Percentiles rank a stretch among this genome's conserved stretches.
These are phyloP conservation scores for Trichoderma cornu-damae DNA, from an alignment of 2,329 filamentous ascomycete species.

Conservation along the genomic window DNA sequence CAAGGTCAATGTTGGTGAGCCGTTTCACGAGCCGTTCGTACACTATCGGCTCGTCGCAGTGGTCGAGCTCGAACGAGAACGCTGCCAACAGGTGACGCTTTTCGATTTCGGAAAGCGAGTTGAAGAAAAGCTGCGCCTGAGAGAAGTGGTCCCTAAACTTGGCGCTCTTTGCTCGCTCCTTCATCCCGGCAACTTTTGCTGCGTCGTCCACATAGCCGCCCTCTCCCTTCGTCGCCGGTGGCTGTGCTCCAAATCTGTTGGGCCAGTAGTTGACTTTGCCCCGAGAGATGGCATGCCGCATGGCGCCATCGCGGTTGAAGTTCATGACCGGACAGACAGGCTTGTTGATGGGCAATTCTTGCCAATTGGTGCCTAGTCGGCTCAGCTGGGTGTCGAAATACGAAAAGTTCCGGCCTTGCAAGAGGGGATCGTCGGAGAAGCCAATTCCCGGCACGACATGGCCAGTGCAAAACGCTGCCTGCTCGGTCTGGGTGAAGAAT, in stretches of 20 bases:
- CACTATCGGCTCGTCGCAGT: slow-evolving; percentile 73
- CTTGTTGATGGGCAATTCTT: slow-evolving; percentile 72
- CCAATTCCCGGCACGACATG: slow-evolving; percentile 76
- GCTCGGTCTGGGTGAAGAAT: slow-evolving; percentile 77
- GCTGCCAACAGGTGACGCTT: slow-evolving; percentile 67
- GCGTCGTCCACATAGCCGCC: slow-evolving; percentile 64
- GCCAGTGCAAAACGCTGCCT: slow-evolving; percentile 75
- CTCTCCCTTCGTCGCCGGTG: slow-evolving; percentile 57
- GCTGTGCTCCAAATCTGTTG: slow-evolving; percentile 55
- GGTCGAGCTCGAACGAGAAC: slow-evolving; percentile 71
- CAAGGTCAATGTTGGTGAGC: slow-evolving; percentile 66
- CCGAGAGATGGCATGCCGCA: slow-evolving; percentile 65
- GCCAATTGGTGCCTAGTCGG: slow-evolving; percentile 67
- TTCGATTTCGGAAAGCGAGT: slow-evolving; percentile 64
- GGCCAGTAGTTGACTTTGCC: slow-evolving; percentile 64
- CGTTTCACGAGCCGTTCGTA: slow-evolving; percentile 66
- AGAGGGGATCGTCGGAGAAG: slow-evolving; percentile 66
- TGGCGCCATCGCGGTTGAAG: slow-evolving; percentile 68
- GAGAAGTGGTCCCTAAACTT: slow-evolving; percentile 76
- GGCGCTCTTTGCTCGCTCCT: slow-evolving; percentile 60
- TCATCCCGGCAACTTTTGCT: slow-evolving; percentile 62
- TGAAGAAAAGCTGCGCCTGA: slow-evolving; percentile 79
- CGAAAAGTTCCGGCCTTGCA: slow-evolving; percentile 69
- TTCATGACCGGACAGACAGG: slow-evolving; percentile 72
- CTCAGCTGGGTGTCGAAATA: slow-evolving; percentile 69